Evolutionary conservation across 331 rosid species (phyloP), one percentile per base, ranked within the genome.

Genomic region (Cydonia oblonga): DNA sequence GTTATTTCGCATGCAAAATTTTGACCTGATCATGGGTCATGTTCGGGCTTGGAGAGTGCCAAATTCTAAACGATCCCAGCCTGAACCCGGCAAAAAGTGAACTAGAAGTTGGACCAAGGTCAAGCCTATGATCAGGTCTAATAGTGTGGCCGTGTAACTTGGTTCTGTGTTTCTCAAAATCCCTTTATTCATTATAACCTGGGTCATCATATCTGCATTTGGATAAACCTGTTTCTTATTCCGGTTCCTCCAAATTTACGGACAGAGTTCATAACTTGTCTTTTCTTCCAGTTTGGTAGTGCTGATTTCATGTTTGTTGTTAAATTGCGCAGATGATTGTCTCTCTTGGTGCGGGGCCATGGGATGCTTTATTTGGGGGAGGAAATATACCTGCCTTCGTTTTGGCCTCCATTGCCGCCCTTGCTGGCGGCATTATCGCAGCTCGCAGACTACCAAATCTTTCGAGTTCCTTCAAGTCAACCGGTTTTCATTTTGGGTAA

Each of bases 321-420:
- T 77, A 66, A 38, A 49, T 79, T 81, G 51, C 72, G 68, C 75
- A 88, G 98, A 92, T 92, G 96, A 79, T 92, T 66, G 85, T 92
- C 76, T 92, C 96, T 35, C 90, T 92, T 52, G 98, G 96, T 52
- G 89, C 91, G 75, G 98, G 96, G 74, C 97, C 97, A 32, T 92
- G 97, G 96, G 98, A 92, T 85, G 98, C 96, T 35, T 83, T 92
- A 80, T 92, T 90, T 73, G 96, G 91, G 7, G 97, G 97, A 46
- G 98, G 98, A 78, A 92, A 92, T 76, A 73, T 84, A 76, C 96
- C 98, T 51, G 97, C 96, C 59, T 92, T 92, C 79, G 96, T 86
- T 76, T 83, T 92, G 84, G 95, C 98, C 40, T 87, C 98, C n/a
- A 0, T 90, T 2, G 72, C 84, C 64, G 96, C 96, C 19, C 89